These are phyloP conservation scores for Takakia lepidozioides DNA, from an alignment of 225 moss, liverwort and hornwort genomes.

Conservation along the genomic window DNA sequence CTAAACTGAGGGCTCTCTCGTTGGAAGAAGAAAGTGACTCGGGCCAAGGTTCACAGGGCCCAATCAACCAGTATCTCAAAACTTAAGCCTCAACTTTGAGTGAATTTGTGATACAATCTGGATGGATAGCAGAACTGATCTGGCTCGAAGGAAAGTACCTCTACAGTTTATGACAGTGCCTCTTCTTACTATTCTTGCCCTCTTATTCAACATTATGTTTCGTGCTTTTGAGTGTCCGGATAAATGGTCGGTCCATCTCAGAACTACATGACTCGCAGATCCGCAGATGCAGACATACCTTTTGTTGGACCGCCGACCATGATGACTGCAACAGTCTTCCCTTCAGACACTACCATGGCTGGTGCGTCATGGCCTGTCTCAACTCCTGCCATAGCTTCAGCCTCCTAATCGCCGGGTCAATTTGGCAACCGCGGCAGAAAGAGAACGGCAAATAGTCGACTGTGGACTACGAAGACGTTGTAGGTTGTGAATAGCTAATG, in stretches of 20 bases:
- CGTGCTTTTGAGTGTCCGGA: neutral
- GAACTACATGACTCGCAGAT: too few relatives aligned
- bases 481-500: too few relatives aligned
- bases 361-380: too few relatives aligned
- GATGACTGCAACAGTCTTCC: slow-evolving; percentile 87
- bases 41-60: neutral
- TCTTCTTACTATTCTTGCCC: neutral
- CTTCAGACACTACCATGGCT: too few relatives aligned
- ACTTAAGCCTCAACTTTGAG: too few relatives aligned
- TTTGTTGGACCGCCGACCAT: slow-evolving; percentile 97
- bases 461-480: too few relatives aligned
- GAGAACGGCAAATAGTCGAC: too few relatives aligned
- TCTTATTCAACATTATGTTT: neutral
- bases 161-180: neutral
- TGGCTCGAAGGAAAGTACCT: neutral
- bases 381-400: too few relatives aligned
- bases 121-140: too few relatives aligned
- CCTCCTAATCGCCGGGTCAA: too few relatives aligned
- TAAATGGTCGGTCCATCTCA: too few relatives aligned
- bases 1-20: neutral
- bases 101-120: neutral
- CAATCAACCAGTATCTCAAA: neutral
- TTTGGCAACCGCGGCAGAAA: too few relatives aligned
- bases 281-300: slow-evolving; percentile 64
- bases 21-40: neutral